Evolutionary conservation across 306 rosid genomes (phyloP).

Genomic region (Canavalia ensiformis): DNA sequence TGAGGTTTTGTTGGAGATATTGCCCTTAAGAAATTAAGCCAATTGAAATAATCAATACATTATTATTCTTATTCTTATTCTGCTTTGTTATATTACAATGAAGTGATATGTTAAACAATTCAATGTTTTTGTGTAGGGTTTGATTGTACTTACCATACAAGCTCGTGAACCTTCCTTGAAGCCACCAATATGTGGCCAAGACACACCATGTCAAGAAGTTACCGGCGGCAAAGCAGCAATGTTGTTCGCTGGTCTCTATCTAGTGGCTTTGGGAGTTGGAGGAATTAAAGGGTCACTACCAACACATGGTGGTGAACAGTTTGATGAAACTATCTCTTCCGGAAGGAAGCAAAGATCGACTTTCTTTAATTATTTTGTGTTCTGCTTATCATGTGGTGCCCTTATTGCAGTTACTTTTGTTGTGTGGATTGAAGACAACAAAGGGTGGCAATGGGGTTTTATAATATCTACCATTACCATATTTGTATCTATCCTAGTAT

Average conservation of each 20-base stretch:
- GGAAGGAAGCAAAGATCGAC: slow-evolving; percentile 94
- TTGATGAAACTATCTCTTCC: slow-evolving; percentile 68
- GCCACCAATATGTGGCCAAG: slow-evolving; percentile 64
- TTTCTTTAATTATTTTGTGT: slow-evolving; percentile 84
- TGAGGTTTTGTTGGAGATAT: too few species aligned
- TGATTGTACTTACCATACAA: neutral
- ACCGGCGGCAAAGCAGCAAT: slow-evolving; percentile 69
- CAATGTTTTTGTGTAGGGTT: slow-evolving; percentile 61
- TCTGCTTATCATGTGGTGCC: slow-evolving; percentile 84
- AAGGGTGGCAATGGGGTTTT: slow-evolving; percentile 99
- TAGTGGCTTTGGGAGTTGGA: slow-evolving; percentile 95
- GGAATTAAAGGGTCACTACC: slow-evolving; percentile 93
- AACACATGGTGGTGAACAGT: slow-evolving; percentile 92
- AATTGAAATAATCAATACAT: too few species aligned
- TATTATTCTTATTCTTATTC: neutral
- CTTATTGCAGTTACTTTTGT: slow-evolving; percentile 92
- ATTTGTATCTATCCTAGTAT: slow-evolving; percentile 71
- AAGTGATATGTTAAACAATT: neutral
- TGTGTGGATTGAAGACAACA: slow-evolving; percentile 96
- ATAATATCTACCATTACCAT: slow-evolving; percentile 74
- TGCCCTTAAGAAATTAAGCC: too few species aligned
- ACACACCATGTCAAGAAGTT: slow-evolving; percentile 67
- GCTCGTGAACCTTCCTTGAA: slow-evolving; percentile 51
- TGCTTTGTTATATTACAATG: neutral
- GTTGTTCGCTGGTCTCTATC: slow-evolving; percentile 75